These are phyloP conservation scores for Geranium incanum DNA, from an alignment of 441 rosid genomes.

Conservation along the genomic window DNA sequence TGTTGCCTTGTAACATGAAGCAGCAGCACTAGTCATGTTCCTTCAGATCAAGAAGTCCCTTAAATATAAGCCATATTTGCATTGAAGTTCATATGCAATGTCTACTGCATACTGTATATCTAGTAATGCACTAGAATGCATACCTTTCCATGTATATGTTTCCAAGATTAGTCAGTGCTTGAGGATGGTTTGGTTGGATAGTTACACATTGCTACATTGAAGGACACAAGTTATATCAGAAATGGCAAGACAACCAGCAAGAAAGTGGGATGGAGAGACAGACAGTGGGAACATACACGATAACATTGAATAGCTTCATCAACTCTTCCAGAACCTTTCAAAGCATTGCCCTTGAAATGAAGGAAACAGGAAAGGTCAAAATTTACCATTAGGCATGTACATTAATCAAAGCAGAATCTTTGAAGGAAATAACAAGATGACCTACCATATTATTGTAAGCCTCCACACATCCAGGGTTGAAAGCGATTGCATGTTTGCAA, in stretches of 20 bases:
- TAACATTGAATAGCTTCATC: conserved; percentile 96
- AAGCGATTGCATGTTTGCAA: conserved; percentile 77
- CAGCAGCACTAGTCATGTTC: conserved; percentile 80
- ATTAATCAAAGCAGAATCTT: conserved; percentile 11
- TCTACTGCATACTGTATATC: background rate
- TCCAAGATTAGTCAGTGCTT: conserved; percentile 95
- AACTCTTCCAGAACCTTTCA: conserved; percentile 83
- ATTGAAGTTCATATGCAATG: background rate
- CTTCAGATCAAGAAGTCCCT: conserved; percentile 28
- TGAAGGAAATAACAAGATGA: conserved; percentile 10
- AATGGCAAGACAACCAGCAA: conserved; percentile 5
- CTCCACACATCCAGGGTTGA: conserved; percentile 83
- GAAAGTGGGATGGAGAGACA: background rate
- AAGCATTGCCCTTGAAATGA: conserved; percentile 73
- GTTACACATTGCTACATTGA: conserved; percentile 77
- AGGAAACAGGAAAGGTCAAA: conserved; percentile 12
- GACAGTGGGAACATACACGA: conserved; percentile 40
- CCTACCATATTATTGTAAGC: conserved; percentile 95
- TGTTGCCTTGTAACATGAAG: conserved; percentile 82
- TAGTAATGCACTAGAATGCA: background rate
- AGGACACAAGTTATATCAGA: conserved; percentile 13
- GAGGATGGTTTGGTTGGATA: conserved; percentile 89
- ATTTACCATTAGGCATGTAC: background rate
- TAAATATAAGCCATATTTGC: background rate
- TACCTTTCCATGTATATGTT: conserved; percentile 98